phyloP scores from a whole-genome alignment of 495 filamentous ascomycete species.

The Pseudoneurospora amorphoporcata region DNA sequence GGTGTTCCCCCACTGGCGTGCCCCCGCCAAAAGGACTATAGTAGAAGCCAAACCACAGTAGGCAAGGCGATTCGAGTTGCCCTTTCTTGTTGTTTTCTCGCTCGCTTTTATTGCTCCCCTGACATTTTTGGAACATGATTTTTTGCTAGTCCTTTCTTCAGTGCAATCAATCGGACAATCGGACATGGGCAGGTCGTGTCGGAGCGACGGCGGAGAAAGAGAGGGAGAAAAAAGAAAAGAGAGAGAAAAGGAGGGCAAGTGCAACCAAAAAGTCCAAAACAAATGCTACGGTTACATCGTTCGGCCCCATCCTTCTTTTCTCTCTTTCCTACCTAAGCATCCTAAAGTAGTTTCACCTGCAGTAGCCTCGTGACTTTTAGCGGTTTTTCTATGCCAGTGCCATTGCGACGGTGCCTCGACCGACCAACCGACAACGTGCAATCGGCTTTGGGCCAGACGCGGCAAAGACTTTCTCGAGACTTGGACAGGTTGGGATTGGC shows the following conservation, averaged over 20 bases:
- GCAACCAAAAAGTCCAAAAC: background rate
- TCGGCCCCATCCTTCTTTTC: background rate
- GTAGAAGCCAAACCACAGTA: background rate
- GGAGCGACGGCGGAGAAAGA: background rate
- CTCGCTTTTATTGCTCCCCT: background rate
- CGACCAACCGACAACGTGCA: background rate
- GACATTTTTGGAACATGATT: background rate
- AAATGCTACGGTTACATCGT: background rate
- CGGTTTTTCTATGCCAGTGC: background rate
- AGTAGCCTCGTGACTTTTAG: background rate
- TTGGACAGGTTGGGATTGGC: background rate
- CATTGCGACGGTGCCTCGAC: background rate
- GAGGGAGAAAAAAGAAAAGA: background rate
- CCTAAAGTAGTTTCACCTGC: background rate
- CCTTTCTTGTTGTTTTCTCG: background rate
- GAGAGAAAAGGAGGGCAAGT: background rate
- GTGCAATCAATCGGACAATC: background rate
- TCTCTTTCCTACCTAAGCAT: background rate
- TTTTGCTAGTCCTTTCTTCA: background rate
- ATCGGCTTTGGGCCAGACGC: background rate
- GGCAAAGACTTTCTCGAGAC: background rate
- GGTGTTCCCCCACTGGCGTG: background rate
- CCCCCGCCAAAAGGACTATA: background rate
- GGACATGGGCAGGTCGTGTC: background rate
- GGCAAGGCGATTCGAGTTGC: background rate